Conservation (phyloP, 2,329 filamentous ascomycete species). For the Daldinia sp. region DNA sequence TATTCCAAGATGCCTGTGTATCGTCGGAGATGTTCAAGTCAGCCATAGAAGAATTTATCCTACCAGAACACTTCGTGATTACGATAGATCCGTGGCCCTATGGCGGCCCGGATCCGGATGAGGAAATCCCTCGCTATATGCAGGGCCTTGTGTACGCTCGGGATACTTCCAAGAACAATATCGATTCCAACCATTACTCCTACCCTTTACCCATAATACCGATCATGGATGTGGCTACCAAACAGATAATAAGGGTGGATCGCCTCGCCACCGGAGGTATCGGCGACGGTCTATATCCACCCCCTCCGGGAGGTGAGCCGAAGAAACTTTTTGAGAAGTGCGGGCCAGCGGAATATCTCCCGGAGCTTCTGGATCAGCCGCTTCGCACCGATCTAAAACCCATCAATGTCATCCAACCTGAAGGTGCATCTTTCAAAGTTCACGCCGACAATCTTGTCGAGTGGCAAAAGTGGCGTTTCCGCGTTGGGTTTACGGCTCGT, state of each 20-base stretch:
- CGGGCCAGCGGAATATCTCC: conserved; percentile 60
- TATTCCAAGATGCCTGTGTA: conserved; percentile 57
- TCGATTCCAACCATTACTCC: conserved; percentile 72
- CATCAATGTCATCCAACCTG: conserved; percentile 76
- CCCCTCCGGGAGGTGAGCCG: conserved; percentile 54
- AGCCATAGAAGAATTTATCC: conserved; percentile 60
- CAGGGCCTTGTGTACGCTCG: conserved; percentile 64
- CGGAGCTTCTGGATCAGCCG: conserved; percentile 63
- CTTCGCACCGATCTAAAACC: conserved; percentile 71
- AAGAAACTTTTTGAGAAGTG: conserved; percentile 60
- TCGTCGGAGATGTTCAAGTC: conserved; percentile 60
- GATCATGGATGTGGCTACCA: conserved; percentile 69
- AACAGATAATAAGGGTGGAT: conserved; percentile 68
- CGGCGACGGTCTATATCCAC: conserved; percentile 59
- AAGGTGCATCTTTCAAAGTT: conserved; percentile 52
- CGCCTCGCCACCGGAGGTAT: conserved; percentile 63
- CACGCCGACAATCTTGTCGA: conserved; percentile 49
- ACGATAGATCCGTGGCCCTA: conserved; percentile 77
- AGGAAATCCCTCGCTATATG: conserved; percentile 59
- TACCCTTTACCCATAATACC: conserved; percentile 71
- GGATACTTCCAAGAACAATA: conserved; percentile 57
- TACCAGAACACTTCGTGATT: conserved; percentile 60
- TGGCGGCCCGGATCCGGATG: conserved; percentile 57
- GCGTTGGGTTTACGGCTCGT: conserved; percentile 71
- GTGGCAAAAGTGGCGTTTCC: conserved; percentile 66